These are phyloP conservation scores for Biscogniauxia sp. DNA, from an alignment of 2,329 filamentous ascomycete genomes.

Conservation along the genomic window DNA sequence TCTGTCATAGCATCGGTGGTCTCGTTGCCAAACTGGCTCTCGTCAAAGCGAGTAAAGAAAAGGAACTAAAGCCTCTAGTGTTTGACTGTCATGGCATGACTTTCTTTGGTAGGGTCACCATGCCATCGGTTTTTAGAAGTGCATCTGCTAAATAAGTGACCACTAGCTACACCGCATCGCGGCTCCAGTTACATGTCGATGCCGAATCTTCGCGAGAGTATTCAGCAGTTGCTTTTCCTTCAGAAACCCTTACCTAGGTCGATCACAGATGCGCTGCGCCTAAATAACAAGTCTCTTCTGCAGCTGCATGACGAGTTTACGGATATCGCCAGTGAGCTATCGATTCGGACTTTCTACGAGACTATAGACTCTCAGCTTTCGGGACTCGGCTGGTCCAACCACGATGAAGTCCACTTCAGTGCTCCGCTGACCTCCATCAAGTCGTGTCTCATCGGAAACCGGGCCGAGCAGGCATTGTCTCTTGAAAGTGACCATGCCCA, in stretches of 20 bases:
- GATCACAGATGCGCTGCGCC: slow-evolving; percentile 48
- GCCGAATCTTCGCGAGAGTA: slow-evolving; percentile 52
- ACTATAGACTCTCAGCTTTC: slow-evolving; percentile 59
- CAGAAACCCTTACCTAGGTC: slow-evolving; percentile 48
- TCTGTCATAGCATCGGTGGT: slow-evolving; percentile 61
- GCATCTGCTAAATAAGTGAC: slow-evolving; percentile 11
- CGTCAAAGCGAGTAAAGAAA: slow-evolving; percentile 42
- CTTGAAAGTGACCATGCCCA: slow-evolving; percentile 55
- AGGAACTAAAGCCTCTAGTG: slow-evolving; percentile 43
- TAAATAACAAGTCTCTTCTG: slow-evolving; percentile 49
- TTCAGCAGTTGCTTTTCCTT: slow-evolving; percentile 51
- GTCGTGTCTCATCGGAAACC: slow-evolving; percentile 49
- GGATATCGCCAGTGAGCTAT: slow-evolving; percentile 55
- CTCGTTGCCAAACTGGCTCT: slow-evolving; percentile 58
- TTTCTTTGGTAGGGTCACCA: slow-evolving; percentile 50
- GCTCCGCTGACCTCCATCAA: slow-evolving; percentile 59
- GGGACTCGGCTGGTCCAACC: slow-evolving; percentile 35
- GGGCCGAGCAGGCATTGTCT: slow-evolving; percentile 51
- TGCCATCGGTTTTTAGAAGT: neutral
- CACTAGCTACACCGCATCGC: slow-evolving; percentile 56
- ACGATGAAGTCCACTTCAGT: slow-evolving; percentile 53
- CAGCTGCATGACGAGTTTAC: slow-evolving; percentile 54
- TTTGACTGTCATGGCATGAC: slow-evolving; percentile 59
- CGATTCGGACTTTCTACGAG: slow-evolving; percentile 63
- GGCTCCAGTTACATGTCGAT: slow-evolving; percentile 63